These are phyloP conservation scores for Bondarzewia mesenterica DNA, from an alignment of 1,284 basidiomycete species.

Conservation along the genomic window DNA sequence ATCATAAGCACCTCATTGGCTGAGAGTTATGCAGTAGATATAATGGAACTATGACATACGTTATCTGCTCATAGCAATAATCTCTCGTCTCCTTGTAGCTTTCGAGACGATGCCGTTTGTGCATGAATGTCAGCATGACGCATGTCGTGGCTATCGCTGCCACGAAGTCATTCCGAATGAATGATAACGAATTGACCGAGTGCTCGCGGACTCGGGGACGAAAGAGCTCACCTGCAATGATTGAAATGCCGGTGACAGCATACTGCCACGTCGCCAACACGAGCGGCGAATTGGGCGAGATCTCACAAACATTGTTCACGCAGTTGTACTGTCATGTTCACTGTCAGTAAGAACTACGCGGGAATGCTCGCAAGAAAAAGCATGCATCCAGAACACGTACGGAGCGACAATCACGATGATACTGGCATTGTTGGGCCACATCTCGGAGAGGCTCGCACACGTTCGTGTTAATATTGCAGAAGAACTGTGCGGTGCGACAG, in stretches of 20 bases:
- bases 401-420: constrained; percentile 49
- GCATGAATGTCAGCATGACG: constrained; percentile 36
- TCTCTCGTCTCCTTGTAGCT: constrained; percentile 39
- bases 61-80: constrained; percentile 50
- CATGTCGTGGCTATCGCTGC: constrained; percentile 36
- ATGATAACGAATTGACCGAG: neutral
- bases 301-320: constrained; percentile 20
- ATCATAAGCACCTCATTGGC: neutral
- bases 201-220: neutral
- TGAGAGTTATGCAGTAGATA: neutral
- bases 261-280: constrained; percentile 38
- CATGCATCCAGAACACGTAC: constrained; percentile 20
- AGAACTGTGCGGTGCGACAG: constrained; percentile 42
- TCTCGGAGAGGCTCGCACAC: constrained; percentile 41
- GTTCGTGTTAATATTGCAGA: constrained; percentile 42
- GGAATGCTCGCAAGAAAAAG: neutral
- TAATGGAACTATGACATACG: constrained; percentile 23
- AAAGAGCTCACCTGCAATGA: constrained; percentile 30
- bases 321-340: constrained; percentile 18
- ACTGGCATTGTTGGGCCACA: constrained; percentile 37
- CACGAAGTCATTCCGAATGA: neutral
- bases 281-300: constrained; percentile 26
- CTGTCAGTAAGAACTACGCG: neutral
- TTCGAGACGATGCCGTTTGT: constrained; percentile 38
- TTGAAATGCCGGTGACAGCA: constrained; percentile 26